Percentiles rank a stretch among this genome's conserved stretches.
These are phyloP conservation scores for Royoungia palumana DNA, from an alignment of 768 basidiomycete species.

Conservation along the genomic window DNA sequence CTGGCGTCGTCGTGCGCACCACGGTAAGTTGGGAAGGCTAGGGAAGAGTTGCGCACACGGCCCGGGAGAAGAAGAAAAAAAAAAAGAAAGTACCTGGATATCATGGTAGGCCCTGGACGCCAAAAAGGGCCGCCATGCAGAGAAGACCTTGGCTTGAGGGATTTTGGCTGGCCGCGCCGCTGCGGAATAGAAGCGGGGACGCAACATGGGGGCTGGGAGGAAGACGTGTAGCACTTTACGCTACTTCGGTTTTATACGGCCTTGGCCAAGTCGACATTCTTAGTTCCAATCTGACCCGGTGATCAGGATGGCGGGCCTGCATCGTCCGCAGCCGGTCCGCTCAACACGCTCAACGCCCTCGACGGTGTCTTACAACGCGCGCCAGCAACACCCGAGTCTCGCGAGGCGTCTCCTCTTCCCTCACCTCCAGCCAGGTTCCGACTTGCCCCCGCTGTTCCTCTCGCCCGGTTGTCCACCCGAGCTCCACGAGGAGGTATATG, in stretches of 20 bases:
- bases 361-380: conserved; percentile 14
- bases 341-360: conserved; percentile 26
- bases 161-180: conserved; percentile 12
- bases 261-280: no score
- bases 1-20: conserved; percentile 48
- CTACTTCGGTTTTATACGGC: conserved; percentile 24
- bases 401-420: conserved; percentile 66
- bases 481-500: conserved; percentile 57
- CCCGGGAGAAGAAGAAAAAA: no score
- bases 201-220: conserved; percentile 19
- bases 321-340: conserved; percentile 4
- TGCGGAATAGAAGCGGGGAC: conserved; percentile 8
- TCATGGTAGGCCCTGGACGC: conserved; percentile 38
- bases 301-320: conserved; percentile 4
- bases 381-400: conserved; percentile 36
- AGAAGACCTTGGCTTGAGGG: not conserved
- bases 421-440: conserved; percentile 37
- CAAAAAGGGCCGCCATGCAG: conserved; percentile 16
- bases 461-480: conserved; percentile 45
- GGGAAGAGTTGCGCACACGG: not conserved
- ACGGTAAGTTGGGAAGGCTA: conserved; percentile 56
- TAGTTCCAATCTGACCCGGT: no score
- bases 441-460: conserved; percentile 53
- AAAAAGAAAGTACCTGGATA: conserved; percentile 43
- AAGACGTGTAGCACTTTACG: not conserved